Base-by-base conservation (phyloP, 495 filamentous ascomycete species). In the Aspergillus asperescens region DNA sequence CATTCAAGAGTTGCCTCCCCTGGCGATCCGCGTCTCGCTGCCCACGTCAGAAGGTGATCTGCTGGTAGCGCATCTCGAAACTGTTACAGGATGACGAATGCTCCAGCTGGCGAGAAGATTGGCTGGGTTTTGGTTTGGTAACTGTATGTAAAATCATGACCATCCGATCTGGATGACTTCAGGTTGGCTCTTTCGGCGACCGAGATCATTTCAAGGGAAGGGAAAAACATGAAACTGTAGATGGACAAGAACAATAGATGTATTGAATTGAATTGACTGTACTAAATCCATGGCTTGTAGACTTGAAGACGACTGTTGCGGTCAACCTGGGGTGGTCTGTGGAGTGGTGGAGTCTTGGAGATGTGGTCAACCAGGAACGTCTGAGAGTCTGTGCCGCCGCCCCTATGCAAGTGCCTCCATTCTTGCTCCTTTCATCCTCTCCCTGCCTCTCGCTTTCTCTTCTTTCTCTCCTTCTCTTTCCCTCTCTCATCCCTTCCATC, bases 401-500 rank as follows among this genome's bases (percentile, higher is more conserved):
- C 29, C 29, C 29, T 31, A 31, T 31, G 24, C 24, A n/a, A n/a
- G 23, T 10, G 23, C 2, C n/a, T 12, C 18, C 35, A 12, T 3
- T 23, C 38, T 31, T 7, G 2, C 5, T n/a, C 15, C 43, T 34
- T 32, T 13, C 32, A 25, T 28, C 20, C 39, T 25, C 35, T 40
- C 8, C 18, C 25, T 50, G 27, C 37, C 24, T 31, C 39, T 34
- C 19, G 10, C 6, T 19, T 15, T 19, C 13, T 9, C 22, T 24
- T 53, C 28, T 45, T 31, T 29, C 40, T 44, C 51, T 45, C 55
- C 54, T 47, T 54, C 32, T 54, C 47, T 60, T 34, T 52, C 50
- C 50, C 52, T 58, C 46, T 54, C 55, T 55, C 49, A 20, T 43
- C 39, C 52, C 45, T 58, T 53, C 32, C 47, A 50, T 54, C 38